These are phyloP conservation scores for Rickenella mellea DNA, from an alignment of 768 basidiomycete genomes.

Conservation along the genomic window DNA sequence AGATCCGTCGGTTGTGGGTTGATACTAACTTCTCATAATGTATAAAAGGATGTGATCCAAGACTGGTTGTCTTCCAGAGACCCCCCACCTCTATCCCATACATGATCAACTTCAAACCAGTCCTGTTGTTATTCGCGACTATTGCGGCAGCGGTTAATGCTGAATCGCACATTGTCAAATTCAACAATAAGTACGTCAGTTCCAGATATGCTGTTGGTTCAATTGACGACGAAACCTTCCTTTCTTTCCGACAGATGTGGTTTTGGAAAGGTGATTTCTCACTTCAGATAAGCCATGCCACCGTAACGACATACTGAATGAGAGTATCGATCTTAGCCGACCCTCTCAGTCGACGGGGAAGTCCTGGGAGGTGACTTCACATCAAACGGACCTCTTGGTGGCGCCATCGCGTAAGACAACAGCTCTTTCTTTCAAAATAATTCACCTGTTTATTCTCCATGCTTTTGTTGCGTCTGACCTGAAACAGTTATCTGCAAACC, in stretches of 20 bases:
- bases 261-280: constrained; percentile 19
- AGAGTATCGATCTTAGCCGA: too few relatives aligned
- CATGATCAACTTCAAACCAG: too few relatives aligned
- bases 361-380: constrained; percentile 22
- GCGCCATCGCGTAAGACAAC: constrained; percentile 25
- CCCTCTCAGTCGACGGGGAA: constrained; percentile 17
- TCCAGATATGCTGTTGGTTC: too few relatives aligned
- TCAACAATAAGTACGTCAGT: constrained; percentile 21
- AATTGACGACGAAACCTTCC: too few relatives aligned
- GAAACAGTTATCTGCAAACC: constrained; percentile 24
- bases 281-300: background rate
- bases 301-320: too few relatives aligned
- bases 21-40: too few relatives aligned
- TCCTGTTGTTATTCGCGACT: constrained; percentile 10
- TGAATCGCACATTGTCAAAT: constrained; percentile 26
- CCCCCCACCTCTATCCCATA: too few relatives aligned
- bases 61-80: too few relatives aligned
- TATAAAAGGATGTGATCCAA: too few relatives aligned
- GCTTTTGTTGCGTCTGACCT: background rate
- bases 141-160: constrained; percentile 14
- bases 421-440: too few relatives aligned
- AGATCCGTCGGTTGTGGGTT: too few relatives aligned
- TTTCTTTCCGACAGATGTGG: constrained; percentile 18
- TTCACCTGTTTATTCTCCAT: background rate
- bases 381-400: constrained; percentile 17